Percentiles rank a stretch among this genome's conserved stretches.
Conservation (phyloP, 2,329 filamentous ascomycete species). For the Arthroderma sp. region DNA sequence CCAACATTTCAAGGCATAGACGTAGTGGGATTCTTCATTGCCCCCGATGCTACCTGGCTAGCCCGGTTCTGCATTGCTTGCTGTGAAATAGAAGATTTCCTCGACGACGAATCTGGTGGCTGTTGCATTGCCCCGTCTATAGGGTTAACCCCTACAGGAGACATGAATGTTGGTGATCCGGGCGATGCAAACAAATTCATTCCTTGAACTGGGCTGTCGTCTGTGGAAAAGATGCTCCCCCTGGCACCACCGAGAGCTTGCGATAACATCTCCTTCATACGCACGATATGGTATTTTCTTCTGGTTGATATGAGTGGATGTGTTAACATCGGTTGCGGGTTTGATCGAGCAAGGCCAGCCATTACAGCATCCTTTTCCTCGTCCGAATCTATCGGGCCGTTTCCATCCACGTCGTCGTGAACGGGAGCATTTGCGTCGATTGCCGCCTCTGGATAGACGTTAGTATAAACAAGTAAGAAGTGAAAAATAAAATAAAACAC, state of each 20-base stretch:
- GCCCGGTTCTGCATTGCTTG: conserved; percentile 7
- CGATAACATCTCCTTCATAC: conserved; percentile 50
- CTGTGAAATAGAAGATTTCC: conserved; percentile 8
- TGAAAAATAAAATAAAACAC: conserved; percentile 21
- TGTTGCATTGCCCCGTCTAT: conserved; percentile 12
- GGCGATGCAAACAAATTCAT: conserved; percentile 22
- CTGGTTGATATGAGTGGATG: conserved; percentile 40
- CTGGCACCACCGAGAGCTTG: conserved; percentile 42
- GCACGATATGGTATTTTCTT: conserved; percentile 47
- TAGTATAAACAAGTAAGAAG: conserved; percentile 3
- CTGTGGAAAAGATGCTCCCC: conserved; percentile 32
- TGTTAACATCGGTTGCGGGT: conserved; percentile 62
- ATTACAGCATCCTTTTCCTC: conserved; percentile 88
- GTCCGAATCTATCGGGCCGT: conserved; percentile 78
- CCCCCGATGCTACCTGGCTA: conserved; percentile 2
- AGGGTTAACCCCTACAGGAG: conserved; percentile 14
- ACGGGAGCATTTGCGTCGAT: conserved; percentile 87
- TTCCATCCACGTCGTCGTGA: conserved; percentile 71
- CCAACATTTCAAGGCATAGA: too few relatives aligned
- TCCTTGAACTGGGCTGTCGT: conserved; percentile 19
- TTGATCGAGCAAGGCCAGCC: conserved; percentile 54
- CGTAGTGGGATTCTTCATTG: too few relatives aligned
- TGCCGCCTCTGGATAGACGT: conserved; percentile 56
- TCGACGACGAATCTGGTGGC: conserved; percentile 3
- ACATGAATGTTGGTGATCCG: conserved; percentile 15